These are phyloP conservation scores for Tricholoma hemisulphureum DNA, from an alignment of 768 basidiomycete genomes.

Conservation along the genomic window DNA sequence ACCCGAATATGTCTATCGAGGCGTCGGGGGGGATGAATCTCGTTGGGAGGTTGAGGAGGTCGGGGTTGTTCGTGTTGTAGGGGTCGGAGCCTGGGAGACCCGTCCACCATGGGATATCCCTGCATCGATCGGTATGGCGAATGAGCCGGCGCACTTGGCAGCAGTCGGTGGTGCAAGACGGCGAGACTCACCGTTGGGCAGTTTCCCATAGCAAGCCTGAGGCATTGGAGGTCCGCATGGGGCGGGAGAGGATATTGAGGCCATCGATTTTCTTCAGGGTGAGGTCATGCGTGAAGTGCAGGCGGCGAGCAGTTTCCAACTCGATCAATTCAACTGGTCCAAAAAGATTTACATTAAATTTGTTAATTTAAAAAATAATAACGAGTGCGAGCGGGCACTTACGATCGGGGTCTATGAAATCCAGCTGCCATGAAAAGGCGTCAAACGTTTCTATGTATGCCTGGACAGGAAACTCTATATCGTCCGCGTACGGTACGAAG, in stretches of 20 bases:
- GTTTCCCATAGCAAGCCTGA: conserved; percentile 44
- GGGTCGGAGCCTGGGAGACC: conserved; percentile 17
- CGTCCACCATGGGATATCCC: conserved; percentile 42
- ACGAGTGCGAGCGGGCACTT: conserved; percentile 20
- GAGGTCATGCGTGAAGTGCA: conserved; percentile 31
- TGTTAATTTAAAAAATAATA: background rate
- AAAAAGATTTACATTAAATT: background rate
- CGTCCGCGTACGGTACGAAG: conserved; percentile 52
- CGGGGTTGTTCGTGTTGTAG: no score
- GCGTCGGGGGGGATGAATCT: conserved; percentile 14
- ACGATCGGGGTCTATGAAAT: conserved; percentile 51
- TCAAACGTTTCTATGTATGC: conserved; percentile 29
- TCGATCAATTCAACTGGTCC: conserved; percentile 47
- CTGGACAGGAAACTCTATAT: conserved; percentile 33
- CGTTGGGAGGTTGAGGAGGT: conserved; percentile 6
- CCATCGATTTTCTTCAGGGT: conserved; percentile 36
- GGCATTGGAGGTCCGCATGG: conserved; percentile 18
- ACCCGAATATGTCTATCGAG: conserved; percentile 26
- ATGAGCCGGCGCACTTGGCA: no score
- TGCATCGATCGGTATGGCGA: no score
- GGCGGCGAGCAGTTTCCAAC: conserved; percentile 41
- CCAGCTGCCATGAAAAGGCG: conserved; percentile 33
- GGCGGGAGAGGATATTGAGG: conserved; percentile 23
- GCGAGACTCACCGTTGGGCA: conserved; percentile 40
- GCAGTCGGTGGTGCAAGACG: no score